A percentile compares a stretch with the other conserved stretches of the same genome.
These are phyloP conservation scores for Aspergillus nidulans DNA, from an alignment of 495 filamentous ascomycete genomes.

Conservation along the genomic window DNA sequence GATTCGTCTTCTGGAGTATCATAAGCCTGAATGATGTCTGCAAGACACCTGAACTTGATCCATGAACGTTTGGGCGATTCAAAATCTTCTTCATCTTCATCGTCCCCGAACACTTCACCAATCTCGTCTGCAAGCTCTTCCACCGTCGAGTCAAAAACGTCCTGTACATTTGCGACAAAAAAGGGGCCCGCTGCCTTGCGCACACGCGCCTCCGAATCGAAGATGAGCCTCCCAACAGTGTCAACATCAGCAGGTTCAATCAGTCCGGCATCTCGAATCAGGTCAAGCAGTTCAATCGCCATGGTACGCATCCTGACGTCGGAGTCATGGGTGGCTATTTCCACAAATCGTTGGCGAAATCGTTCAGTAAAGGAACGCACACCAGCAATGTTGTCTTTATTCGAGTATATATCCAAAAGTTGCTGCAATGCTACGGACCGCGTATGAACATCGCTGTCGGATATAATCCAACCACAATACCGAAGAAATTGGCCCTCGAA, in stretches of 20 bases:
- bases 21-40: conserved; percentile 75
- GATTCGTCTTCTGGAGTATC: conserved; percentile 52
- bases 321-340: conserved; percentile 81
- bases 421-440: conserved; percentile 78
- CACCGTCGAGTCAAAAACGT: conserved; percentile 70
- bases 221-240: conserved; percentile 75
- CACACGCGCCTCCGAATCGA: conserved; percentile 76
- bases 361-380: conserved; percentile 85
- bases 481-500: conserved; percentile 83
- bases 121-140: conserved; percentile 85
- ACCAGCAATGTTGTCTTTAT: conserved; percentile 67
- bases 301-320: conserved; percentile 73
- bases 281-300: conserved; percentile 73
- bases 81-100: conserved; percentile 65
- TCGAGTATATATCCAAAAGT: conserved; percentile 68
- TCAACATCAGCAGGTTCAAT: conserved; percentile 90
- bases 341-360: conserved; percentile 81
- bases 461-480: conserved; percentile 92
- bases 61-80: conserved; percentile 72
- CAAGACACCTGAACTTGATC: conserved; percentile 87
- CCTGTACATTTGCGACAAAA: conserved; percentile 80
- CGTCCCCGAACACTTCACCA: conserved; percentile 59
- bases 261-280: conserved; percentile 76
- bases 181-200: conserved; percentile 85
- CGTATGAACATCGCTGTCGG: conserved; percentile 64